Percentiles rank a stretch among this genome's conserved stretches.
Evolutionary conservation across 1,139 yeast genomes (phyloP).

Genomic region (Hanseniaspora gamundiae): DNA sequence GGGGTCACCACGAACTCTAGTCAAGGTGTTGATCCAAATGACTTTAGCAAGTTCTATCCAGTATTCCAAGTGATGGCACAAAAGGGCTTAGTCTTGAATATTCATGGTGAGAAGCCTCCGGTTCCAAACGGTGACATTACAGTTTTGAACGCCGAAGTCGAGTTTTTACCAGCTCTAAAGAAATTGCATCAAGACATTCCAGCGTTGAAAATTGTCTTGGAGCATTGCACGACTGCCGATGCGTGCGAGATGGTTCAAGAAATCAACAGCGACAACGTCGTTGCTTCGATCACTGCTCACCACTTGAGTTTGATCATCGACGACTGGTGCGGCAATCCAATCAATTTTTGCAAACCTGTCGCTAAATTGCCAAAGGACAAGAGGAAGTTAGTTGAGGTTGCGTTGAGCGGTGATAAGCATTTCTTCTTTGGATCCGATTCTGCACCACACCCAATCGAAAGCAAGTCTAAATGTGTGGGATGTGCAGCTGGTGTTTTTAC

Average conservation of each 20-base stretch:
- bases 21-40: conserved; percentile 91
- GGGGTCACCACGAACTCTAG: conserved; percentile 95
- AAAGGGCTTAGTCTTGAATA: conserved; percentile 61
- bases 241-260: conserved; percentile 68
- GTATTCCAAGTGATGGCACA: conserved; percentile 79
- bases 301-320: conserved; percentile 82
- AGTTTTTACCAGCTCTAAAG: conserved; percentile 79
- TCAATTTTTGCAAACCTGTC: conserved; percentile 94
- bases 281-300: conserved; percentile 93
- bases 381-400: conserved; percentile 71
- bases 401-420: conserved; percentile 83
- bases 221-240: conserved; percentile 87
- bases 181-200: conserved; percentile 80
- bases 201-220: conserved; percentile 71
- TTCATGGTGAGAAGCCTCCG: conserved; percentile 94
- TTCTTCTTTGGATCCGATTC: conserved; percentile 96
- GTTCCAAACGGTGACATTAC: conserved; percentile 45
- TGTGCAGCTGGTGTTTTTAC: conserved; percentile 98
- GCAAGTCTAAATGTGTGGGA: conserved; percentile 64
- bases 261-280: conserved; percentile 59
- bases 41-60: conserved; percentile 78
- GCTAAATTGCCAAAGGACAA: conserved; percentile 86
- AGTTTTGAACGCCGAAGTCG: conserved; percentile 87
- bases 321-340: conserved; percentile 93
- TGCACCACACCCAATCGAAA: conserved; percentile 85